Evolutionary conservation across 805 yeast species (phyloP).

Genomic region (Candida corydali): DNA sequence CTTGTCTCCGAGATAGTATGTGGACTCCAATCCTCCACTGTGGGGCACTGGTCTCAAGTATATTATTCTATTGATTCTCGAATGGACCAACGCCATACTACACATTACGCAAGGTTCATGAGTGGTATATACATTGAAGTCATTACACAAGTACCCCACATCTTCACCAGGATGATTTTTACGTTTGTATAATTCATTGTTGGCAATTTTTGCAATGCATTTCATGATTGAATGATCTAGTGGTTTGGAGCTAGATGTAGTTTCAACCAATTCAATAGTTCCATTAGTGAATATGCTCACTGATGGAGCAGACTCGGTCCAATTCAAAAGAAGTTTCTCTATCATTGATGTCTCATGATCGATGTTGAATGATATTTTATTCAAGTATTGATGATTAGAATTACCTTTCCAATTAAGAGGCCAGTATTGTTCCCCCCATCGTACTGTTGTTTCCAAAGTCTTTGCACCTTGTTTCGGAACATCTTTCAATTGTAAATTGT

Average conservation of each 20-base stretch:
- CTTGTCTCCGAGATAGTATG: slow-evolving; percentile 72
- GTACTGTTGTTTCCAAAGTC: slow-evolving; percentile 58
- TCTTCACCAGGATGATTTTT: slow-evolving; percentile 6
- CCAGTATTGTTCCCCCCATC: slow-evolving; percentile 74
- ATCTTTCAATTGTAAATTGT: slow-evolving; percentile 10
- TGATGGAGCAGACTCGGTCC: neutral
- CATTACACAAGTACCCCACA: slow-evolving; percentile 63
- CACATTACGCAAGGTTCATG: slow-evolving; percentile 98
- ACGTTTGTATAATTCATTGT: slow-evolving; percentile 43
- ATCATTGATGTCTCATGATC: slow-evolving; percentile 31
- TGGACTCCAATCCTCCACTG: slow-evolving; percentile 53
- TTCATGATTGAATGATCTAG: slow-evolving; percentile 72
- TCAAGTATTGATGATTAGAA: slow-evolving; percentile 67
- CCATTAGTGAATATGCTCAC: slow-evolving; percentile 7
- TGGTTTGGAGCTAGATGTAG: no score
- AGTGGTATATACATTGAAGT: slow-evolving; percentile 76
- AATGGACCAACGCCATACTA: slow-evolving; percentile 91
- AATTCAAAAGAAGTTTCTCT: slow-evolving; percentile 9
- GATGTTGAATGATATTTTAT: slow-evolving; percentile 50
- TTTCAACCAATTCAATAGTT: slow-evolving; percentile 10
- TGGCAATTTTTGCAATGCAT: slow-evolving; percentile 65
- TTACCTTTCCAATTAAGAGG: slow-evolving; percentile 94
- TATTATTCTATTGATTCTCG: slow-evolving; percentile 68
- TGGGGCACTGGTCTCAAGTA: slow-evolving; percentile 46
- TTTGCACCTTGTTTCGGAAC: slow-evolving; percentile 67